Conservation (phyloP, 306 rosid genomes). For the Cyamopsis tetragonoloba region DNA sequence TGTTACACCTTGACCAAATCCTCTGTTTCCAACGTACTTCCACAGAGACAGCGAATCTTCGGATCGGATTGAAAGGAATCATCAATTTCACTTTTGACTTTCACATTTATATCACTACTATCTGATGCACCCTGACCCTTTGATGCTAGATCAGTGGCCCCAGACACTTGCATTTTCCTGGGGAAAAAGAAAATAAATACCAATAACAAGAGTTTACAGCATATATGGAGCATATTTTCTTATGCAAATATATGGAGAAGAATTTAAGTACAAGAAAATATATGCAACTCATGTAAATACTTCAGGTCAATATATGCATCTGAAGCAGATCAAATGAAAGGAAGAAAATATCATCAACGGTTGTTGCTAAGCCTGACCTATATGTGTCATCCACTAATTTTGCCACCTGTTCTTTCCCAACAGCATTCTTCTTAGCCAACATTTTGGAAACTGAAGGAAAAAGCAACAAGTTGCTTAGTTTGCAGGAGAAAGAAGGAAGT, state of each 20-base stretch:
- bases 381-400: slow-evolving; percentile 86
- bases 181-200: slow-evolving; percentile 13
- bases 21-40: slow-evolving; percentile 75
- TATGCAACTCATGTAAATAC: slow-evolving; percentile 5
- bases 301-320: background rate
- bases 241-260: no score
- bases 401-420: slow-evolving; percentile 84
- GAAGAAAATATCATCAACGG: background rate
- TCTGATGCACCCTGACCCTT: slow-evolving; percentile 81
- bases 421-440: slow-evolving; percentile 78
- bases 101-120: slow-evolving; percentile 66
- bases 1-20: slow-evolving; percentile 73
- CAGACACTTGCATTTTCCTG: slow-evolving; percentile 97
- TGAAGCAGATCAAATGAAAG: slow-evolving; percentile 8
- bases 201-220: background rate
- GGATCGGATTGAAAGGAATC: slow-evolving; percentile 62
- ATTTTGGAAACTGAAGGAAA: slow-evolving; percentile 54
- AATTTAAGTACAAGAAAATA: background rate
- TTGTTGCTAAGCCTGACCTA: slow-evolving; percentile 59
- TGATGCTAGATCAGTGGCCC: slow-evolving; percentile 89
- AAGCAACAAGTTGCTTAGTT: slow-evolving; percentile 3
- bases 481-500: background rate
- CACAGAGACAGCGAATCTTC: slow-evolving; percentile 90
- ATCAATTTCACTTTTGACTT: slow-evolving; percentile 75
- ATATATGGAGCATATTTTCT: background rate